Evolutionary conservation across 176 grass and related monocot genomes (phyloP).

Genomic region (Aegilops bicornis): DNA sequence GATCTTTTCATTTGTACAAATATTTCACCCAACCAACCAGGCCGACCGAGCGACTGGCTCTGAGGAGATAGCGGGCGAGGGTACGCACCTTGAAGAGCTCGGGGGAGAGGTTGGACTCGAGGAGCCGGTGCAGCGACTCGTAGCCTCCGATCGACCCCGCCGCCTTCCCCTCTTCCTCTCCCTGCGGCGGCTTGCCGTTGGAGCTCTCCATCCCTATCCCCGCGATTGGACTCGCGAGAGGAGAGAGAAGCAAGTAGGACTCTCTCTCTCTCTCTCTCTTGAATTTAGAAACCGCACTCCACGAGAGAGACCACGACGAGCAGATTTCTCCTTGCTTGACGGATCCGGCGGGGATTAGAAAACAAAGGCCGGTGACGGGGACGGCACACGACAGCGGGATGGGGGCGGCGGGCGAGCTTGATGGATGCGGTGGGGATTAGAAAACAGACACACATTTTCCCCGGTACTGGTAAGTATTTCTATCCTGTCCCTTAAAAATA

Average conservation of each 20-base stretch:
- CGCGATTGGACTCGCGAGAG: neutral
- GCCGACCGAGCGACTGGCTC: neutral
- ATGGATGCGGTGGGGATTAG: too few relatives aligned
- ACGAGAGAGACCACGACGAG: too few relatives aligned
- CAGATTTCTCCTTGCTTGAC: neutral
- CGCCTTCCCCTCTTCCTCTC: neutral
- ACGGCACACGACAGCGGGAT: too few relatives aligned
- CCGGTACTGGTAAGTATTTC: too few relatives aligned
- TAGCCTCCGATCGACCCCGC: conserved; percentile 69
- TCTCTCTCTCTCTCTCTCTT: neutral
- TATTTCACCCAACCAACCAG: neutral
- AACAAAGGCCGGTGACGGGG: too few relatives aligned
- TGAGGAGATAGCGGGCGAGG: neutral
- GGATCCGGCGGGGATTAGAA: too few relatives aligned
- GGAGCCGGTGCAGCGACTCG: conserved; percentile 87
- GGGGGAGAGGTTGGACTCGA: conserved; percentile 80
- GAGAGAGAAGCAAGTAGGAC: neutral
- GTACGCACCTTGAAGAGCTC: conserved; percentile 71
- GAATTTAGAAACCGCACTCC: neutral
- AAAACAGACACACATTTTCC: too few relatives aligned
- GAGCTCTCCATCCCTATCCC: conserved; percentile 25
- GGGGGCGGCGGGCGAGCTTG: too few relatives aligned
- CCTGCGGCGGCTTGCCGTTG: conserved; percentile 33
- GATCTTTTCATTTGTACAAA: neutral
- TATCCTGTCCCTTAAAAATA: too few relatives aligned